Base-by-base conservation (phyloP, 257 asterid species). In the Mitragyna speciosa region DNA sequence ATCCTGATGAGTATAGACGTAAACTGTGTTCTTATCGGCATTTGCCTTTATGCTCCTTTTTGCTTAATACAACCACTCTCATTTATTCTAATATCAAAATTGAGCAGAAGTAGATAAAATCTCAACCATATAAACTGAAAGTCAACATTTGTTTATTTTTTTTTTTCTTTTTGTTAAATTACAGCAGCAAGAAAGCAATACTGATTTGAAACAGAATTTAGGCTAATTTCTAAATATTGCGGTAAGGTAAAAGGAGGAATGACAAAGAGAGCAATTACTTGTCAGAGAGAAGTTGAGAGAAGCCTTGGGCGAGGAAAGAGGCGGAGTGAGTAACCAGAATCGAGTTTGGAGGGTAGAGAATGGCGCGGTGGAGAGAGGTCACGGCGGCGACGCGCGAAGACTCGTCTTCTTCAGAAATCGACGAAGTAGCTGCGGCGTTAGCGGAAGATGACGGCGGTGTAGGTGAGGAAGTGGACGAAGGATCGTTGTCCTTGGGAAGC, bases 251-350 rank as follows among this genome's bases (percentile, higher is more conserved):
- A 54, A 54, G n/a, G 7, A 54, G 56, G 39, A 36, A 36, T 36
- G 69, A 47, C 54, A 59, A 30, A 56, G 43, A 73, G 76, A 64
- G 80, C 43, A 22, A 43, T 81, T 93, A 95, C 99, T 91, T 91
- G 83, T 95, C 98, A 49, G 85, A 77, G 22, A 95, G 92, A 47
- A 95, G 98, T 61, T 94, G 94, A 69, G 92, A 88, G 83, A 95
- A 87, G 82, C 97, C 98, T 76, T 95, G 98, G 66, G 91, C 87
- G 74, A 95, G 92, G 87, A 83, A 93, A 58, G 99, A 92, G 71
- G 99, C 98, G 79, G 96, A 91, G 85, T 93, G 99, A 47, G 97
- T 70, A 51, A 92, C 94, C 49, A 93, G 92, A 77, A 93, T 79
- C 45, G 97, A 91, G 85, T 92, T 95, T 0, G 91, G 97, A 79